Evolutionary conservation across 2,329 filamentous ascomycete species (phyloP).

Genomic region (Triangularia setosa): DNA sequence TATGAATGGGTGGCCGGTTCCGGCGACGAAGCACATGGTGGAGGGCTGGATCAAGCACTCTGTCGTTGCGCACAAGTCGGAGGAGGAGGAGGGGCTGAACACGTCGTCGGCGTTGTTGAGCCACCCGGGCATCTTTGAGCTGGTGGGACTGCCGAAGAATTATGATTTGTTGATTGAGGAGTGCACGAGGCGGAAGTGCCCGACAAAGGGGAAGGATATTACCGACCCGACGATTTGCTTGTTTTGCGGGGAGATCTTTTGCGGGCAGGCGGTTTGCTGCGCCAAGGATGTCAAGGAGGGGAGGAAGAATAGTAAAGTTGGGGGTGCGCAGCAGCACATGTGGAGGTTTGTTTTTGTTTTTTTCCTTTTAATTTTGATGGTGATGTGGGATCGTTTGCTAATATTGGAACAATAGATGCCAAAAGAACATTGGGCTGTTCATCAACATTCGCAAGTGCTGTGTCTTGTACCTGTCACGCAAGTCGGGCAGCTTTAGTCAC

Average conservation of each 20-base stretch:
- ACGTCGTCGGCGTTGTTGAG: conserved; percentile 51
- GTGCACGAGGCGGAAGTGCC: conserved; percentile 77
- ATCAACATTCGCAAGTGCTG: conserved; percentile 96
- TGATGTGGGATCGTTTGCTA: neutral
- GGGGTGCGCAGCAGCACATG: conserved; percentile 89
- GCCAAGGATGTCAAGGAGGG: conserved; percentile 56
- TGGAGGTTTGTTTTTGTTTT: conserved; percentile 57
- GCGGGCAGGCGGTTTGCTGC: conserved; percentile 90
- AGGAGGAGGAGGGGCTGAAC: conserved; percentile 25
- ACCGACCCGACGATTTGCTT: conserved; percentile 88
- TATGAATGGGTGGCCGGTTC: conserved; percentile 46
- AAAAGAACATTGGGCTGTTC: conserved; percentile 85
- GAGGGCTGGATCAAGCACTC: conserved; percentile 69
- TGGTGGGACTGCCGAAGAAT: conserved; percentile 86
- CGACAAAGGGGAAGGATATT: conserved; percentile 85
- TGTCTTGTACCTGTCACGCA: conserved; percentile 78
- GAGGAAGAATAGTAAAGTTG: conserved; percentile 48
- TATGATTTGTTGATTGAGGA: conserved; percentile 93
- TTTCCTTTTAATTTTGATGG: neutral
- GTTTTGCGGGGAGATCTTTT: conserved; percentile 96
- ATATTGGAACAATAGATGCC: conserved; percentile 58
- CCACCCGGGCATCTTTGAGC: conserved; percentile 89
- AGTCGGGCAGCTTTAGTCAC: conserved; percentile 76
- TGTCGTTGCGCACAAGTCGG: neutral
- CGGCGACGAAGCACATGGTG: conserved; percentile 44